Conservation (phyloP, 305 asterid genomes). For the Solanum aculeatissimum region DNA sequence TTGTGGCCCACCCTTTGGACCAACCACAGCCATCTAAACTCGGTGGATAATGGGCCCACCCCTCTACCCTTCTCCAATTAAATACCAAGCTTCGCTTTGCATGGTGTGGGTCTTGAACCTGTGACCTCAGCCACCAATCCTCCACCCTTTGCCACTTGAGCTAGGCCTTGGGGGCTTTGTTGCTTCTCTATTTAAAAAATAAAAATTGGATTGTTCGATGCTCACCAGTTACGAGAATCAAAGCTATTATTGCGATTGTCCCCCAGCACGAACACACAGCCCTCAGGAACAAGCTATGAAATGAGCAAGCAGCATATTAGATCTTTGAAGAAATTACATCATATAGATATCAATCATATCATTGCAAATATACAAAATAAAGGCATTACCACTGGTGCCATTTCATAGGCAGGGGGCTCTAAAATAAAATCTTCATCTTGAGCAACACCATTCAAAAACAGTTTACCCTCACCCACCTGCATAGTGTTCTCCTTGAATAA, state of each 20-base stretch:
- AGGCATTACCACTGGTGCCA: conserved; percentile 60
- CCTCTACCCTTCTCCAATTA: no score
- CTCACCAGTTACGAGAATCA: conserved; percentile 88
- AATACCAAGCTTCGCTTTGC: no score
- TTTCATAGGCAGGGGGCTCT: conserved; percentile 79
- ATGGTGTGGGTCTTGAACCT: no score
- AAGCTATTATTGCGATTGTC: conserved; percentile 92
- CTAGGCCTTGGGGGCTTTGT: no score
- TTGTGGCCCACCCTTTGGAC: no score
- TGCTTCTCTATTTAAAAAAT: background rate
- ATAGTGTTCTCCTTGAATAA: background rate
- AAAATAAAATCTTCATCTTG: conserved; percentile 77
- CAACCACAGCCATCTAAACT: no score
- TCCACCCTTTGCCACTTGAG: no score
- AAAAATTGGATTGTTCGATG: background rate
- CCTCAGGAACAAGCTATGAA: conserved; percentile 78
- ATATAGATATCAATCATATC: background rate
- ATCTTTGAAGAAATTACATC: background rate
- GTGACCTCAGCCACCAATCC: no score
- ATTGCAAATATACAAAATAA: background rate
- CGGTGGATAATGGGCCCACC: no score
- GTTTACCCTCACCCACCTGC: conserved; percentile 67
- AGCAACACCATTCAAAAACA: conserved; percentile 61
- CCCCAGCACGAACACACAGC: conserved; percentile 85
- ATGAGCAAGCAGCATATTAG: background rate